Evolutionary conservation across 2,329 filamentous ascomycete species (phyloP), one percentile per base, ranked within the genome.

Genomic region (Ophiostoma angusticollis): DNA sequence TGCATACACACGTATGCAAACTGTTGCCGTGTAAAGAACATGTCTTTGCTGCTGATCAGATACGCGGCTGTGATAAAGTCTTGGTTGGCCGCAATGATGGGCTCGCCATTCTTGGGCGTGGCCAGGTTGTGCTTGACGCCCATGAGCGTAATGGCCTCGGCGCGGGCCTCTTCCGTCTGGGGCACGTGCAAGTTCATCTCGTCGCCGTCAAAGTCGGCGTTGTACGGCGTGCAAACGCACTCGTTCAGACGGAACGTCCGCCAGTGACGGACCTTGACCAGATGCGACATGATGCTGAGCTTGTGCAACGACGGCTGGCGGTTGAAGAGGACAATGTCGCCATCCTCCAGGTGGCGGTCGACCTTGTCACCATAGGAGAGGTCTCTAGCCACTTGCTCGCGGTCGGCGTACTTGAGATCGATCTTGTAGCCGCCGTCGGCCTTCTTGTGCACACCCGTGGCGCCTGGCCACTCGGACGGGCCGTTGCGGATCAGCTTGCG

Each of bases 161-260:
- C 84, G 41, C 91, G 75, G 9, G 91, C 89, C 60, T 98, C 91
- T 62, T 98, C 91, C 0, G 91, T 96, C 56, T 98, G 91, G 2
- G 91, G 91, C 13, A 98, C 87, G 60, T 98, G 91, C 34, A 98
- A 63, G 52, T 98, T 98, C 91, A 98, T 98, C 59, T 98, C 91
- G 51, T 98, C 91, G 44, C 91, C 91, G 52, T 98, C 91, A 50
- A 98, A 98, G 72, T 98, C 91, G 40, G 91, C 91, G 51, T 98
- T 98, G 68, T 98, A 98, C 4, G 91, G 91, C 45, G 83, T 87
- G 61, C 91, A 98, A 1, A 94, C 91, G 72, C 91, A 98, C 58
- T 98, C 91, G 56, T 98, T 98, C 14, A 98, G 70, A 39, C 91
- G 80, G 57, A 98, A 96, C 0, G 91, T 98, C 58, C 87, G 78